A percentile compares a stretch with the other conserved stretches of the same genome.
phyloP scores from a whole-genome alignment of 192 early-diverging fungal genomes.

The Endogone sp. region DNA sequence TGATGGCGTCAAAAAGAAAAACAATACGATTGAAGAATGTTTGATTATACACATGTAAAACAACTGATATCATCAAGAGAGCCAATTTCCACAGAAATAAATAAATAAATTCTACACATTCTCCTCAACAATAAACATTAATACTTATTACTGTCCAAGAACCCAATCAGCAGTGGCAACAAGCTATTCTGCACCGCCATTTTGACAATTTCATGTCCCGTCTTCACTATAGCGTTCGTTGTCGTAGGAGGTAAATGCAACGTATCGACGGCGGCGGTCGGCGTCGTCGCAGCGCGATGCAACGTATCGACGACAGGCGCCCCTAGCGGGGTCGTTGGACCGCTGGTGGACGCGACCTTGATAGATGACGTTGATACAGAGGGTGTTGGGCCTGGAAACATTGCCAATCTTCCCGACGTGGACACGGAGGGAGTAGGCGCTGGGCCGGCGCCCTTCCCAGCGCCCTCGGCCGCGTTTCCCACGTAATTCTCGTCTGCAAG shows the following conservation, averaged over 20 bases:
- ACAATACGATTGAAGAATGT: too few species aligned
- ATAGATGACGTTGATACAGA: background rate
- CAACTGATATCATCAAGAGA: too few species aligned
- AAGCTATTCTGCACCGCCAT: slow-evolving; percentile 46
- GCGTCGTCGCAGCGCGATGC: background rate
- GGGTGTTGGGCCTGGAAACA: background rate
- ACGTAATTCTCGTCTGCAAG: slow-evolving; percentile 38
- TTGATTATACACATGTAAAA: too few species aligned
- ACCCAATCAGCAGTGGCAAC: slow-evolving; percentile 42
- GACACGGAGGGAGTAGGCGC: background rate
- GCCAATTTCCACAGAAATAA: too few species aligned
- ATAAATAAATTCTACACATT: background rate
- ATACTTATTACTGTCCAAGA: slow-evolving; percentile 18
- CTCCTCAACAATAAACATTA: background rate
- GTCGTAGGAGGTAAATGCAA: too few species aligned
- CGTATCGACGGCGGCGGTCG: background rate
- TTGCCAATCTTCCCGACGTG: background rate
- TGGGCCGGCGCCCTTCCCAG: background rate
- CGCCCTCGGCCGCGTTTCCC: background rate
- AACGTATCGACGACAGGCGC: background rate
- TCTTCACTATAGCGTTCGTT: slow-evolving; percentile 25
- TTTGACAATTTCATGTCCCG: slow-evolving; percentile 45
- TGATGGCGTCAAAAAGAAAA: too few species aligned
- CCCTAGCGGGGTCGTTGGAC: background rate
- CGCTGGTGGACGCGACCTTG: background rate